phyloP scores from a whole-genome alignment of 169 alveolate species.

The Cryptosporidium sp. region DNA sequence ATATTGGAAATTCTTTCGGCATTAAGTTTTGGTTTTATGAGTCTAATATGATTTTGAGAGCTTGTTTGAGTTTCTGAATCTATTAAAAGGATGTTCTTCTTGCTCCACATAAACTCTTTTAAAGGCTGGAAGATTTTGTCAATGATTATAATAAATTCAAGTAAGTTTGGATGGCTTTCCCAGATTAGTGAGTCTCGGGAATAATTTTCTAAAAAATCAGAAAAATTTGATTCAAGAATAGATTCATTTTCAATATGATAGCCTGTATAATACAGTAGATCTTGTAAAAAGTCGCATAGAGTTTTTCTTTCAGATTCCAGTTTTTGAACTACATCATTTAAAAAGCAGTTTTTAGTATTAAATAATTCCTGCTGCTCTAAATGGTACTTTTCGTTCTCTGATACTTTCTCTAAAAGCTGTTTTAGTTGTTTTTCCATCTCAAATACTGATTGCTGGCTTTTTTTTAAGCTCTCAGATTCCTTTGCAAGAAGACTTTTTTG shows the following conservation, averaged over 20 bases:
- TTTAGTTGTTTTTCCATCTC: not conserved
- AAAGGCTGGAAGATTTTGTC: not conserved
- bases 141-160: not conserved
- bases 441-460: not conserved
- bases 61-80: constrained; percentile 29
- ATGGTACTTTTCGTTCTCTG: not conserved
- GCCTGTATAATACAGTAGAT: not conserved
- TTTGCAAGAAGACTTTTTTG: constrained; percentile 40
- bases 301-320: not conserved
- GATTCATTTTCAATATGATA: constrained; percentile 1
- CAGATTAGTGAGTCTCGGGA: not conserved
- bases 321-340: not conserved
- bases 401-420: not conserved
- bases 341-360: not conserved
- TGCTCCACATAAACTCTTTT: not conserved
- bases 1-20: constrained; percentile 5
- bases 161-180: not conserved
- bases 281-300: not conserved
- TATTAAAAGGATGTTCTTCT: not conserved
- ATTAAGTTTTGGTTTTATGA: not conserved
- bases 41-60: not conserved
- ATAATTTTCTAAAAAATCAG: constrained; percentile 1
- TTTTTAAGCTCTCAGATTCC: constrained; percentile 1
- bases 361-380: not conserved
- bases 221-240: not conserved